A percentile compares a stretch with the other conserved stretches of the same genome.
These are phyloP conservation scores for Starmerella etchellsii DNA, from an alignment of 805 yeast genomes.

Conservation along the genomic window DNA sequence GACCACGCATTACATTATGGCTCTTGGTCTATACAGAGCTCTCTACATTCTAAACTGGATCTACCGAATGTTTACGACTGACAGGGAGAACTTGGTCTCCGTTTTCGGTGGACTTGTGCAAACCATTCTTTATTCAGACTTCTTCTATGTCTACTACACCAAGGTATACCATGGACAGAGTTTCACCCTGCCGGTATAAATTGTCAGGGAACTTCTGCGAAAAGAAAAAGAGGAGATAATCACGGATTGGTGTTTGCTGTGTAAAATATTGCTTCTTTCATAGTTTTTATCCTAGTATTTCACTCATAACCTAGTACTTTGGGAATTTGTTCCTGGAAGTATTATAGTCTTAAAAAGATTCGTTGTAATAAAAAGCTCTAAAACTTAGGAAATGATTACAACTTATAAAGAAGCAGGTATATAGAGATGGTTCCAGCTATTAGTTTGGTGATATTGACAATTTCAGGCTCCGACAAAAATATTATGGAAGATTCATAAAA, in stretches of 20 bases:
- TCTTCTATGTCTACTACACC: conserved; percentile 80
- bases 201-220: neutral
- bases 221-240: too few species aligned
- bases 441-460: too few species aligned
- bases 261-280: neutral
- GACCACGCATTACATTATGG: conserved; percentile 87
- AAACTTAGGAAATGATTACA: too few species aligned
- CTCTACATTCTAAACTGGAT: conserved; percentile 91
- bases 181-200: conserved; percentile 49
- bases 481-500: too few species aligned
- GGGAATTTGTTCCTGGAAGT: too few species aligned
- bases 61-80: conserved; percentile 49
- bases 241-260: neutral
- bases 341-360: too few species aligned
- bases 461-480: too few species aligned
- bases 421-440: too few species aligned
- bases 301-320: too few species aligned
- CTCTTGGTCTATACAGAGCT: conserved; percentile 80
- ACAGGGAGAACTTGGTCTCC: conserved; percentile 54
- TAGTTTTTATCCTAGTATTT: too few species aligned
- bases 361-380: too few species aligned
- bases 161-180: conserved; percentile 66
- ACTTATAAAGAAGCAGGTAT: too few species aligned
- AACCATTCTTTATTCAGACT: conserved; percentile 82
- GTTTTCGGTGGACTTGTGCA: conserved; percentile 73